Evolutionary conservation across 805 yeast genomes (phyloP), one percentile per base, ranked within the genome.

Genomic region (Millerozyma acaciae): DNA sequence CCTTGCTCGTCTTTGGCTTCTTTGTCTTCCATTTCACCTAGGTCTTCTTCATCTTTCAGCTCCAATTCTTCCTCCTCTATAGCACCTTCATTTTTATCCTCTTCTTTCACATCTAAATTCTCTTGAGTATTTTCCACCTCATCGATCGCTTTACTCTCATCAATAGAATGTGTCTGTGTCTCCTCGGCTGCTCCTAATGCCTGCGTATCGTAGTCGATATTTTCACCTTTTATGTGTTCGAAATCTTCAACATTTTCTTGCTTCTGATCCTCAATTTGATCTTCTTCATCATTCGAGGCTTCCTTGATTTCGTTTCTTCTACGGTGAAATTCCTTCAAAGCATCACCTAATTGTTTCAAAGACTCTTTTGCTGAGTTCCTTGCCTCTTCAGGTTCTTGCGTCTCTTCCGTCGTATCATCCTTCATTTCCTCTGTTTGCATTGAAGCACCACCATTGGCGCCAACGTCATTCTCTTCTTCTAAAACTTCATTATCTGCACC

Each of bases 151-250:
- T 72, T 77, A 6, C 82, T 84, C 36, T 85, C 88, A 52, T 88
- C 81, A 38, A 89, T 73, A 1, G 80, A 55, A 52, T 86, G 93
- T 10, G 75, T 64, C 49, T 84, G 88, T 28, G 88, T 96, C 48
- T 79, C 74, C 39, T 78, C 76, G 5, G 96, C 95, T 27, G 89
- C 80, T 15, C 97, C 97, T 32, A 93, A 62, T 1, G 97, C 98
- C 57, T 93, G 97, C 0, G 95, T 85, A 31, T 85, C 89, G 35
- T 65, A 69, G 18, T 81, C 78, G 3, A 90, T 76, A 40, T 83
- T 81, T 28, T 81, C 89, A 30, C 88, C 89, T 24, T 84, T 86
- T 32, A 82, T 67, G 48, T 85, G 93, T 51, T 85, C 86, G 55
- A 87, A 84, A 48, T 87, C 95, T 50, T 87, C 95, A 0, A 94